Evolutionary conservation across 2,329 filamentous ascomycete species (phyloP), one percentile per base, ranked within the genome.

Genomic region (Cytospora chrysosperma): DNA sequence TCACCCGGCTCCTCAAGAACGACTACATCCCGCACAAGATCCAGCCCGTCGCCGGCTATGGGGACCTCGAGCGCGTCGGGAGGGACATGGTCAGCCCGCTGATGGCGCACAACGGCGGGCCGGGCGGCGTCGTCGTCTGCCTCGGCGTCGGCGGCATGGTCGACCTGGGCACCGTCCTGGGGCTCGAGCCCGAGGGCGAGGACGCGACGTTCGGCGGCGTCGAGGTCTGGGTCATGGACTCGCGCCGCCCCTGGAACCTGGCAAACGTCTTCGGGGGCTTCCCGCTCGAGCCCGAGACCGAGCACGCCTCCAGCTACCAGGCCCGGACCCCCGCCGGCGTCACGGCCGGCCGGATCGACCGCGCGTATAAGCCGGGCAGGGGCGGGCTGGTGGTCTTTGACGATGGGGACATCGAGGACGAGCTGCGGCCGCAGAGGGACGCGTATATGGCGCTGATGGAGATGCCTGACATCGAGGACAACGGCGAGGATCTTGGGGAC

Each of bases 1-100:
- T 99, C 55, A 96, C 94, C 3, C 85, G 90, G 57, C 84, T 99
- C n/a, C 83, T 99, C 65, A 97, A 96, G 78, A 90, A 94, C 82
- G 95, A 99, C 81, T 98, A 96, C 74, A 96, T 99, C 70, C 91
- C 90, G 17, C 94, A 98, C 80, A 98, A 97, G 78, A 97, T 98
- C 72, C 92, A 97, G 72, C 95, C 95, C 1, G 89, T 99, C 61
- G 87, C 92, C 24, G 95, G 95, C 61, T 98, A 97, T 86, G 88
- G 87, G 68, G 95, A 98, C 75, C 85, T 99, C 54, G 85, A 91
- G 72, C 88, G 87, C 69, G 89, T 89, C 26, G 93, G 93, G 53
- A 85, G 86, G 72, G 88, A 93, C 68, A 82, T 96, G 52, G 90
- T 97, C 49, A 83, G 82, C 61, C 93, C 93, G 13, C 93, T 97